Base-by-base conservation (phyloP, 2,329 filamentous ascomycete genomes). In the Fusarium mexicanum region DNA sequence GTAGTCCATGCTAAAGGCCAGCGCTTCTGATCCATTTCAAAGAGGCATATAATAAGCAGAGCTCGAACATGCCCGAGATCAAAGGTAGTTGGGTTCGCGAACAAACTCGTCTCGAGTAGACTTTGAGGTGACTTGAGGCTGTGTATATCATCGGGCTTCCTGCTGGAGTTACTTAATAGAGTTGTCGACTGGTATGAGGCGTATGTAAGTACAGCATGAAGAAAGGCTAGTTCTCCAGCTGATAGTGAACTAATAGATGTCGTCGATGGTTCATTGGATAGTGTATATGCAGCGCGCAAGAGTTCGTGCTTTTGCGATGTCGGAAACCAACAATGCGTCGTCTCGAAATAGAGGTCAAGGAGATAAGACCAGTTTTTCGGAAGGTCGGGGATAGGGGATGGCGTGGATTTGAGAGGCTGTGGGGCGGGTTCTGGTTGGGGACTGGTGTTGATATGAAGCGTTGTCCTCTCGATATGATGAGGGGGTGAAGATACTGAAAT, bases 241-340 rank as follows among this genome's bases (percentile, higher is more conserved):
- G 65, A 48, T 0, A 33, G 41, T 8, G 29, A 17, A 26, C 20
- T 41, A 5, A 12, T 6, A 14, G 53, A 11, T 0, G 22, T n/a
- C 11, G 29, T 12, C 1, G 40, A 9, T 6, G 60, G 9, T 0
- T 2, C 24, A 2, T 47, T 61, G 1, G 29, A 41, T 8, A 47
- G 9, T 8, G 46, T 68, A 11, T 67, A 68, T 1, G 65, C 65
- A n/a, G 41, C 20, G 1, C 65, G 65, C 8, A 68, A 9, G 4
- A 68, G 63, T 13, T 68, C 63, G 5, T 68, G 65, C 3, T 68
- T 68, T 3, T 68, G 65, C 2, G 65, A 61, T 11, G 67, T 61
- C 0, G 65, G 65, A 10, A 68, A 33, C 65, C 65, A 68, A 13
- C 46, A 53, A 29, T 68, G 54, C 0, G 65, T 67, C 0, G 65